These are phyloP conservation scores for Cordyceps farinosa DNA, from an alignment of 2,329 filamentous ascomycete species.

Conservation along the genomic window DNA sequence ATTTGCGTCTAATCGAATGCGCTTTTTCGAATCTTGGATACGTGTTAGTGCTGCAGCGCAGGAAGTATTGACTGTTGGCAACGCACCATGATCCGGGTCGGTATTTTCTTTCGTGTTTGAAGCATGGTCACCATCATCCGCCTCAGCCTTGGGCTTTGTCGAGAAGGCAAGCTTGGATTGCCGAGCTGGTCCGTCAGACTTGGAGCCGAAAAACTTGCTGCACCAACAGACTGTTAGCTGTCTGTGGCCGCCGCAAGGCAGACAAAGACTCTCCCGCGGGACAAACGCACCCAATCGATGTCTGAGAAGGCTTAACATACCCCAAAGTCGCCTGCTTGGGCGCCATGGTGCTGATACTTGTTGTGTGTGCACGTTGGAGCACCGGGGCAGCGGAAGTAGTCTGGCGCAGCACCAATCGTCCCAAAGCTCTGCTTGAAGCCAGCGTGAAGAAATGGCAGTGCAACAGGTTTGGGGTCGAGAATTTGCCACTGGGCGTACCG, in stretches of 20 bases:
- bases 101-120: slow-evolving; percentile 36
- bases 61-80: slow-evolving; percentile 3
- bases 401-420: slow-evolving; percentile 13
- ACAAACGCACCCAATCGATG: slow-evolving; percentile 64
- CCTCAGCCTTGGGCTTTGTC: slow-evolving; percentile 46
- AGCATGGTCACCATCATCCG: slow-evolving; percentile 27
- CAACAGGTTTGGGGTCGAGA: neutral
- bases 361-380: slow-evolving; percentile 1
- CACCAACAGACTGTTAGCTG: slow-evolving; percentile 1
- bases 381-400: neutral
- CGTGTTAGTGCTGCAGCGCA: neutral
- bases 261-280: neutral
- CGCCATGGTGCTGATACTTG: slow-evolving; percentile 35
- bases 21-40: slow-evolving; percentile 44
- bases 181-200: slow-evolving; percentile 55
- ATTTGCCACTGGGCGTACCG: neutral
- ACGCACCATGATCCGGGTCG: slow-evolving; percentile 37
- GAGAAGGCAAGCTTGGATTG: slow-evolving; percentile 79
- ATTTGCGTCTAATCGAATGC: slow-evolving; percentile 30
- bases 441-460: slow-evolving; percentile 6
- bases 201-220: slow-evolving; percentile 81
- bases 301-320: slow-evolving; percentile 77
- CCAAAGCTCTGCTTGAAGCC: slow-evolving; percentile 11
- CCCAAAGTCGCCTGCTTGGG: slow-evolving; percentile 78
- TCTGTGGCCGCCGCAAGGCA: neutral